phyloP scores from a whole-genome alignment of 2,329 filamentous ascomycete genomes.

The Helotiales sp. region DNA sequence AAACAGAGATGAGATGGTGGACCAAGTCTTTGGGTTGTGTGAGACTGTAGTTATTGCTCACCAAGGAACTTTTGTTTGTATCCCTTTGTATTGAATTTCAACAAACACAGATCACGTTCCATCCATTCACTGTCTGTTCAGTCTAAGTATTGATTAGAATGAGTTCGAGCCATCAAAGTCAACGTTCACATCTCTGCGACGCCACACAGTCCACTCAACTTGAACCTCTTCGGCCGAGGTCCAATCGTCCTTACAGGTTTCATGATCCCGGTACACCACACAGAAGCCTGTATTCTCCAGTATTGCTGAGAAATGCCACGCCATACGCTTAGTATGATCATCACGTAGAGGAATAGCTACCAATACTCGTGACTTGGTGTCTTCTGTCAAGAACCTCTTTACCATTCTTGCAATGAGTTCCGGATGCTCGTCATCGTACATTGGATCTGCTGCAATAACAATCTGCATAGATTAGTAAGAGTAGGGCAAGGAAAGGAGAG shows the following conservation, averaged over 20 bases:
- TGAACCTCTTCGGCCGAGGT: slow-evolving; percentile 49
- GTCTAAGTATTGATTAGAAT: background rate
- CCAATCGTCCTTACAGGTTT: slow-evolving; percentile 78
- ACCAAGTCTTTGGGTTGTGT: background rate
- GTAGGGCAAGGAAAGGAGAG: background rate
- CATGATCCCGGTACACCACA: slow-evolving; percentile 63
- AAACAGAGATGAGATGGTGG: background rate
- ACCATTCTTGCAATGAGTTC: slow-evolving; percentile 74
- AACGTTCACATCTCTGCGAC: background rate
- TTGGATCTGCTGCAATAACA: slow-evolving; percentile 81
- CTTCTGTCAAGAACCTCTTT: slow-evolving; percentile 64
- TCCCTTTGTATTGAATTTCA: background rate
- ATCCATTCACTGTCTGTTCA: background rate
- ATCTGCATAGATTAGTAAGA: slow-evolving; percentile 52
- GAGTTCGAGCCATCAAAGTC: background rate
- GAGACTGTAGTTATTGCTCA: background rate
- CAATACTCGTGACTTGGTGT: slow-evolving; percentile 66
- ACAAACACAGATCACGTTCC: background rate
- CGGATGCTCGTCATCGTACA: slow-evolving; percentile 88
- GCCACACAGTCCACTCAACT: slow-evolving; percentile 15
- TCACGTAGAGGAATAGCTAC: slow-evolving; percentile 83
- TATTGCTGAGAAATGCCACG: slow-evolving; percentile 62
- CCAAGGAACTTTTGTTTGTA: background rate
- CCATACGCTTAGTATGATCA: slow-evolving; percentile 65
- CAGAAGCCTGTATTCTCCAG: slow-evolving; percentile 61